Percentiles rank a stretch among this genome's conserved stretches.
phyloP scores from a whole-genome alignment of 2,329 filamentous ascomycete genomes.

The Zalaria obscura region DNA sequence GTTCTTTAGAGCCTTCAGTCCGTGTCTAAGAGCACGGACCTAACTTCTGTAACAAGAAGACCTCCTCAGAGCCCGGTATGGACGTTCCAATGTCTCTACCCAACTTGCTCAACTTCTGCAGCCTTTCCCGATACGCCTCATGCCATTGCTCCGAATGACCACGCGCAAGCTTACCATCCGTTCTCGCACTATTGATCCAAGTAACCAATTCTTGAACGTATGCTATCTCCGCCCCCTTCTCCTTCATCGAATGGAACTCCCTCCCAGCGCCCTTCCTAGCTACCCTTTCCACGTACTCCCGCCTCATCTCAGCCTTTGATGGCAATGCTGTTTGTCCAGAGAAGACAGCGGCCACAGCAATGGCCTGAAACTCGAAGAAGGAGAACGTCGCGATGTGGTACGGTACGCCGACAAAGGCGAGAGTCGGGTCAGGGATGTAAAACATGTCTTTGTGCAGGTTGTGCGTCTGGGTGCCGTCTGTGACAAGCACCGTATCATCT shows the following conservation, averaged over 20 bases:
- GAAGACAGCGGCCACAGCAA: slow-evolving; percentile 43
- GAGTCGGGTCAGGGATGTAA: slow-evolving; percentile 51
- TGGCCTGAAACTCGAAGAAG: slow-evolving; percentile 56
- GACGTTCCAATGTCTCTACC: background rate
- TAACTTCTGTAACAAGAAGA: background rate
- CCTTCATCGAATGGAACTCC: slow-evolving; percentile 29
- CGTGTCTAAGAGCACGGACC: background rate
- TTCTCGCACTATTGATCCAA: slow-evolving; percentile 23
- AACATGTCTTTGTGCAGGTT: slow-evolving; percentile 60
- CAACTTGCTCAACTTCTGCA: slow-evolving; percentile 19
- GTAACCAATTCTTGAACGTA: slow-evolving; percentile 26
- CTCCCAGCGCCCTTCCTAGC: slow-evolving; percentile 26
- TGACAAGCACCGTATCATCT: slow-evolving; percentile 42
- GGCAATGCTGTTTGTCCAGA: slow-evolving; percentile 38
- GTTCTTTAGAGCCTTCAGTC: too few species aligned
- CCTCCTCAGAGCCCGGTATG: background rate
- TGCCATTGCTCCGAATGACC: slow-evolving; percentile 24
- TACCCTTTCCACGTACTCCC: slow-evolving; percentile 24
- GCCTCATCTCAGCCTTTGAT: slow-evolving; percentile 23
- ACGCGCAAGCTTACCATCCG: slow-evolving; percentile 10
- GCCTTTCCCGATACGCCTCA: slow-evolving; percentile 17
- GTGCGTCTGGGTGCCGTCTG: slow-evolving; percentile 47
- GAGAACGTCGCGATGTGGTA: slow-evolving; percentile 55
- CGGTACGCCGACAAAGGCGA: slow-evolving; percentile 47
- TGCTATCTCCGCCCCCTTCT: slow-evolving; percentile 18